These are phyloP conservation scores for Diplodia corticola DNA, from an alignment of 2,329 filamentous ascomycete species.

Conservation along the genomic window DNA sequence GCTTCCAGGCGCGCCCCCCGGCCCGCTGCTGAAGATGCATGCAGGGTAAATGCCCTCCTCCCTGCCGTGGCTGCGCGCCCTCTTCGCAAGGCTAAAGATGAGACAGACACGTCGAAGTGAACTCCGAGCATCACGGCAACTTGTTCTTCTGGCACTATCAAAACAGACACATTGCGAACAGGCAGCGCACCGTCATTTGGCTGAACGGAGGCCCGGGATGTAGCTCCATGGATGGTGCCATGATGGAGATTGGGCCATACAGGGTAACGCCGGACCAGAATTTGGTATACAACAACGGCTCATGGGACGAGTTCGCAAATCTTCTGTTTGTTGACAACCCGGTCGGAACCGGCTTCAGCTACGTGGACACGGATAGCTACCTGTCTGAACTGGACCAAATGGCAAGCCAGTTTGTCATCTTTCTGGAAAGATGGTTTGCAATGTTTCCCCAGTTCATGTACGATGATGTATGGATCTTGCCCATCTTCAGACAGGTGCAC, in stretches of 20 bases:
- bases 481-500: constrained; percentile 26
- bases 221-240: constrained; percentile 91
- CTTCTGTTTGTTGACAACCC: constrained; percentile 96
- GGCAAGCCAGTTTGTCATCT: constrained; percentile 82
- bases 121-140: constrained; percentile 81
- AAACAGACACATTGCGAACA: constrained; percentile 91
- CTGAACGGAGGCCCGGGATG: constrained; percentile 95
- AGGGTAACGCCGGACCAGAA: constrained; percentile 72
- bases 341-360: constrained; percentile 94
- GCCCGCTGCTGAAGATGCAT: constrained; percentile 89
- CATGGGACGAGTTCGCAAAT: constrained; percentile 98
- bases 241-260: constrained; percentile 97
- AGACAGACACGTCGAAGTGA: constrained; percentile 84
- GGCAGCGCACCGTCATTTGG: constrained; percentile 91
- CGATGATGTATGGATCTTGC: constrained; percentile 74
- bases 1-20: constrained; percentile 79
- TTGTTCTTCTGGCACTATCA: constrained; percentile 99
- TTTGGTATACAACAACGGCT: constrained; percentile 83
- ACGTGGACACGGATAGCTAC: constrained; percentile 86
- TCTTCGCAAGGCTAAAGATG: constrained; percentile 5
- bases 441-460: constrained; percentile 88
- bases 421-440: constrained; percentile 87
- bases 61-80: not conserved
- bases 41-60: constrained; percentile 66
- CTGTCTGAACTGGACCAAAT: constrained; percentile 83